These are phyloP conservation scores for Phytophthora capsici DNA, from an alignment of 352 stramenopile genomes.

Conservation along the genomic window DNA sequence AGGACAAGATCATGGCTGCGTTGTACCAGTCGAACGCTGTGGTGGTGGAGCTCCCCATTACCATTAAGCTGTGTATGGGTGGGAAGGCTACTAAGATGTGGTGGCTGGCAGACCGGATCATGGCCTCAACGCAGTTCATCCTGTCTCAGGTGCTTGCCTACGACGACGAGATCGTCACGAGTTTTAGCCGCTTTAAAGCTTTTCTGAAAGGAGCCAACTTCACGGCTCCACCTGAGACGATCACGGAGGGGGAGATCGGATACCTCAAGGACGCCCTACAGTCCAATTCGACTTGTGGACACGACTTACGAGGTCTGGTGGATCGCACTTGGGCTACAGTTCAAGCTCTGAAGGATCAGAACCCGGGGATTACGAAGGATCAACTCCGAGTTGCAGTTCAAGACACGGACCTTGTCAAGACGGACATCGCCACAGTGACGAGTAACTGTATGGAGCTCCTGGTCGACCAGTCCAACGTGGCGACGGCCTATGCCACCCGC, in stretches of 20 bases:
- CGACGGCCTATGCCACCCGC: constrained; percentile 27
- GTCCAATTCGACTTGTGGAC: constrained; percentile 37
- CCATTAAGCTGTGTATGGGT: constrained; percentile 47
- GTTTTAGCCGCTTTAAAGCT: constrained; percentile 23
- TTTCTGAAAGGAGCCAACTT: constrained; percentile 37
- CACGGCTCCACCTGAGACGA: constrained; percentile 15
- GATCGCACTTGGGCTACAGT: constrained; percentile 27
- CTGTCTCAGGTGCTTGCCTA: constrained; percentile 24
- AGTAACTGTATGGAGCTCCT: constrained; percentile 42
- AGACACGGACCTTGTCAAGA: constrained; percentile 40
- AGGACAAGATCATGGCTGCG: constrained; percentile 41
- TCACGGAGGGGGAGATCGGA: constrained; percentile 35
- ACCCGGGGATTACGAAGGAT: constrained; percentile 31
- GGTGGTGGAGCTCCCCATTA: constrained; percentile 48
- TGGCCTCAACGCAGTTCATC: constrained; percentile 25
- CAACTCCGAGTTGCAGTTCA: constrained; percentile 35
- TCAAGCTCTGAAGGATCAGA: constrained; percentile 21
- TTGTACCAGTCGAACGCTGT: constrained; percentile 49
- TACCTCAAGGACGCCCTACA: constrained; percentile 31
- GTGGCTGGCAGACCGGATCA: constrained; percentile 27
- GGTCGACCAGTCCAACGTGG: constrained; percentile 24
- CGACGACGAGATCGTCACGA: constrained; percentile 26
- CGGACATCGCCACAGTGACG: constrained; percentile 38
- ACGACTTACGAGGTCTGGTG: constrained; percentile 29
- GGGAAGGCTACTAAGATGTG: constrained; percentile 14